Percentiles rank a stretch among this genome's conserved stretches.
Conservation (phyloP, 129 eudicot species). For the Lonicera japonica region DNA sequence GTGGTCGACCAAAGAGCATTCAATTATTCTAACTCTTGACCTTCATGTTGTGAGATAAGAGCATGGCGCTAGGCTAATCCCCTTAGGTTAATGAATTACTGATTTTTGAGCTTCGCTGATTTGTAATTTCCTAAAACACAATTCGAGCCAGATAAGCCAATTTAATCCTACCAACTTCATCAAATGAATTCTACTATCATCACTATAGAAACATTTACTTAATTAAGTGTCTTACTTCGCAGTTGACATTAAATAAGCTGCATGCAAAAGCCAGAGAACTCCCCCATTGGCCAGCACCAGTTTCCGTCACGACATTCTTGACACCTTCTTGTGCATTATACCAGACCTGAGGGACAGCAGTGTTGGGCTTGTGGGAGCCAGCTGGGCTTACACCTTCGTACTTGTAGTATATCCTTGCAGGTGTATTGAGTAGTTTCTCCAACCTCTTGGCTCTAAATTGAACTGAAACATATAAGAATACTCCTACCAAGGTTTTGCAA, state of each 20-base stretch:
- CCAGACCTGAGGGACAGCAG: slow-evolving; percentile 95
- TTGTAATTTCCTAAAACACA: too few species aligned
- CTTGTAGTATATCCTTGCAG: slow-evolving; percentile 91
- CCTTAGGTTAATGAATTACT: too few species aligned
- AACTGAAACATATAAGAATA: slow-evolving; percentile 21
- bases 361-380: slow-evolving; percentile 93
- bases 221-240: slow-evolving; percentile 50
- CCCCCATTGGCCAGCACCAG: slow-evolving; percentile 99
- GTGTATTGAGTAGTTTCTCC: slow-evolving; percentile 89
- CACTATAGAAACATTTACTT: neutral
- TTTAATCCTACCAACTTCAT: neutral
- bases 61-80: too few species aligned
- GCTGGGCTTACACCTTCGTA: slow-evolving; percentile 99
- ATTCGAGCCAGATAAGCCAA: neutral
- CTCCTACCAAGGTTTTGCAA: slow-evolving; percentile 1
- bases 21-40: too few species aligned
- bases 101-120: too few species aligned
- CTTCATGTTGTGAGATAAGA: too few species aligned
- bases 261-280: slow-evolving; percentile 86
- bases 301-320: slow-evolving; percentile 84
- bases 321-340: slow-evolving; percentile 86
- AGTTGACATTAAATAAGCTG: slow-evolving; percentile 74
- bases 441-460: slow-evolving; percentile 83
- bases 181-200: neutral
- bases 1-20: too few species aligned